These are phyloP conservation scores for Mrakiaceae sp. DNA, from an alignment of 1,284 basidiomycete species.

Conservation along the genomic window DNA sequence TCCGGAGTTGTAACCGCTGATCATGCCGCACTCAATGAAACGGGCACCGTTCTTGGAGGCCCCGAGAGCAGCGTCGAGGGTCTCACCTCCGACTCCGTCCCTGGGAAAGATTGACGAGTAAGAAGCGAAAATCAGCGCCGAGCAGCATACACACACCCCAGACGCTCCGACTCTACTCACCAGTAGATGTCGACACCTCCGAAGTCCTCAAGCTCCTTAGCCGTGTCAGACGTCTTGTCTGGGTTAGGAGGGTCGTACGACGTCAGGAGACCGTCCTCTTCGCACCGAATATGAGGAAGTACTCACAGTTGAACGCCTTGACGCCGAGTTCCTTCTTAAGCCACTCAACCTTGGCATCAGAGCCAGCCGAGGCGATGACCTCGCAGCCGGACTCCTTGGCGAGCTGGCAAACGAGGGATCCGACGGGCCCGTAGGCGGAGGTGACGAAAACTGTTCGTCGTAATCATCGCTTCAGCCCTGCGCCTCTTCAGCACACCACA, in stretches of 20 bases:
- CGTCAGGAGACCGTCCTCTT: neutral
- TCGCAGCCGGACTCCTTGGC: constrained; percentile 36
- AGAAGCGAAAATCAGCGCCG: neutral
- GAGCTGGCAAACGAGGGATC: constrained; percentile 33
- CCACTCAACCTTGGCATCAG: constrained; percentile 36
- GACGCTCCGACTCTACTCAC: neutral
- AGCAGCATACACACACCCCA: constrained; percentile 1
- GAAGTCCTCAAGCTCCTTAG: constrained; percentile 21
- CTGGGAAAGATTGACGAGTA: constrained; percentile 14
- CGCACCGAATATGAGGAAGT: neutral
- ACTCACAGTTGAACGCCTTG: constrained; percentile 31
- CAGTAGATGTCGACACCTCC: constrained; percentile 25
- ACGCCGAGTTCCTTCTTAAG: constrained; percentile 33
- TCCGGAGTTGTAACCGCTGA: constrained; percentile 20
- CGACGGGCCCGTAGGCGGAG: constrained; percentile 28
- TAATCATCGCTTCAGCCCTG: too few species aligned
- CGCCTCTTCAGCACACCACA: too few species aligned
- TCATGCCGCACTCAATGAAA: constrained; percentile 23
- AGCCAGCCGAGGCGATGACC: constrained; percentile 37
- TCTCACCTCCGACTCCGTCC: constrained; percentile 22
- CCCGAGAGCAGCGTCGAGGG: constrained; percentile 22
- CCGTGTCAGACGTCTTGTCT: constrained; percentile 23
- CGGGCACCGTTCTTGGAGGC: constrained; percentile 21
- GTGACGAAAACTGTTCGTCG: constrained; percentile 22
- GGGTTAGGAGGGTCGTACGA: neutral